Conservation (phyloP, 1,284 basidiomycete species). For the Puccinia sorghi region DNA sequence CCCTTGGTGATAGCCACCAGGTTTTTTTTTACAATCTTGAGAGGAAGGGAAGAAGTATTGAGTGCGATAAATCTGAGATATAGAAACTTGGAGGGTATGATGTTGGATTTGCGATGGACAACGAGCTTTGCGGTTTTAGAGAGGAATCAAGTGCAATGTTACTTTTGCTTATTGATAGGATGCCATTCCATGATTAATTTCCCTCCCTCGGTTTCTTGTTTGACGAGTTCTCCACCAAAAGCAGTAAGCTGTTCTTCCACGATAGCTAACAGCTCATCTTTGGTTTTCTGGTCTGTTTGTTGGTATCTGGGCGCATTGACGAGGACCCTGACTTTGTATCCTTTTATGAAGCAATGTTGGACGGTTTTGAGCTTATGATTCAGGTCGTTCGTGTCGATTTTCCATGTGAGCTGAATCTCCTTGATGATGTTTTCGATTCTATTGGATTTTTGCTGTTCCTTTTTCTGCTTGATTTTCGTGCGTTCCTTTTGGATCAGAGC, state of each 20-base stretch:
- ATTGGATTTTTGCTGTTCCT: constrained; percentile 13
- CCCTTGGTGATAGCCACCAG: background rate
- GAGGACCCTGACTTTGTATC: constrained; percentile 13
- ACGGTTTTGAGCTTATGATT: constrained; percentile 69
- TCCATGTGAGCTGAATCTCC: constrained; percentile 75
- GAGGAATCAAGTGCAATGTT: background rate
- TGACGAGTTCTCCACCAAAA: constrained; percentile 32
- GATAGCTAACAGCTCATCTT: constrained; percentile 2
- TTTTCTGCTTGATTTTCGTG: constrained; percentile 30
- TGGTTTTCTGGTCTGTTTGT: background rate
- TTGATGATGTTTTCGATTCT: constrained; percentile 60
- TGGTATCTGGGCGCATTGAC: background rate
- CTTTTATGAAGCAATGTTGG: constrained; percentile 58
- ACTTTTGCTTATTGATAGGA: constrained; percentile 17
- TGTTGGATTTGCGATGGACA: background rate
- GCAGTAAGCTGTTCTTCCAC: constrained; percentile 15
- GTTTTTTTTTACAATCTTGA: background rate
- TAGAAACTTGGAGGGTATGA: background rate
- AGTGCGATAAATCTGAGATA: background rate
- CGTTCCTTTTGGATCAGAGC: constrained; percentile 20
- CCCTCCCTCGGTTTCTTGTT: constrained; percentile 37
- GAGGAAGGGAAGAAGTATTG: background rate
- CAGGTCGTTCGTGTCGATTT: constrained; percentile 65
- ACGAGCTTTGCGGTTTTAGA: background rate
- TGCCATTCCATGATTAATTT: constrained; percentile 45